These are phyloP conservation scores for Bolboschoenoplectus hybrid DNA, from an alignment of 202 grass and related monocot species.

Conservation along the genomic window DNA sequence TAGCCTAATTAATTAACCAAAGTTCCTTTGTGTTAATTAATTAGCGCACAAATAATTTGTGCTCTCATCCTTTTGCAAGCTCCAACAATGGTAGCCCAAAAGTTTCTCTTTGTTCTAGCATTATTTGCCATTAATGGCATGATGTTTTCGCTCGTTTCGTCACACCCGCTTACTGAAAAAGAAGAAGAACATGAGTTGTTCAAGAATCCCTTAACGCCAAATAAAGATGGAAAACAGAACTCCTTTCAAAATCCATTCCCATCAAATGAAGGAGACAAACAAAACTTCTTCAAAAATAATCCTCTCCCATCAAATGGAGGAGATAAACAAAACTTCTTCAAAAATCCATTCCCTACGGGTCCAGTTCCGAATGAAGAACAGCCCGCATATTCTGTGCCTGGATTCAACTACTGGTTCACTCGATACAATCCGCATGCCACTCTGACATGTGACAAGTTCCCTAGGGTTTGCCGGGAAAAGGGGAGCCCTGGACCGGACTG, in stretches of 20 bases:
- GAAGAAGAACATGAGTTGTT: neutral
- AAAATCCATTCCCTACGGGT: conserved; percentile 2
- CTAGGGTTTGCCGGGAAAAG: conserved; percentile 39
- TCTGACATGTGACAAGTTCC: conserved; percentile 6
- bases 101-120: neutral
- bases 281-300: neutral
- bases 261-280: neutral
- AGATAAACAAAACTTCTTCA: neutral
- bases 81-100: conserved; percentile 5
- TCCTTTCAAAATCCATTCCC: conserved; percentile 13
- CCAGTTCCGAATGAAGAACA: conserved; percentile 15
- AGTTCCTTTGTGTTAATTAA: neutral
- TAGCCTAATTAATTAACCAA: neutral
- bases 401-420: conserved; percentile 24
- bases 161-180: neutral
- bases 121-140: neutral
- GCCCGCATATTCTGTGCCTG: neutral
- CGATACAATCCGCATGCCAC: conserved; percentile 4
- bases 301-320: neutral
- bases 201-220: neutral
- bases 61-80: neutral
- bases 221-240: neutral
- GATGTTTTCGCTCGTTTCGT: conserved; percentile 6
- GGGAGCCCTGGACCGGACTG: conserved; percentile 45
- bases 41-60: neutral